Evolutionary conservation across 768 basidiomycete genomes (phyloP).

Genomic region (Kwoniella pini): DNA sequence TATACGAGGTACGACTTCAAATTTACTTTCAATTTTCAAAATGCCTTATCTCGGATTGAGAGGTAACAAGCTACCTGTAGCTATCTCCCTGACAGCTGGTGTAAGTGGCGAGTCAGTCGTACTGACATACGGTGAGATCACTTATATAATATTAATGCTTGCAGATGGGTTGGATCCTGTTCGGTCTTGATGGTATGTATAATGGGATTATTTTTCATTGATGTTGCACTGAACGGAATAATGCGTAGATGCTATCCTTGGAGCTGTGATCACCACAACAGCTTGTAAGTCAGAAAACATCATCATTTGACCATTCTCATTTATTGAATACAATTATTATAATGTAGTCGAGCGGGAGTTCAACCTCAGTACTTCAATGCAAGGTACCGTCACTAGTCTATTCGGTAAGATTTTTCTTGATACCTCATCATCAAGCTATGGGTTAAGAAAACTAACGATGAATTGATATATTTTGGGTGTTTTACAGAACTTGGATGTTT

Average conservation of each 20-base stretch:
- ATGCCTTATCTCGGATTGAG: slow-evolving; percentile 23
- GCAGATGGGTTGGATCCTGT: slow-evolving; percentile 17
- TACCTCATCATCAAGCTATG: no score
- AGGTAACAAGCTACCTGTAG: slow-evolving; percentile 21
- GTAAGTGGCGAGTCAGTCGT: no score
- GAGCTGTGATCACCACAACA: slow-evolving; percentile 11
- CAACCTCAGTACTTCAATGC: slow-evolving; percentile 14
- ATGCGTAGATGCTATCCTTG: slow-evolving; percentile 9
- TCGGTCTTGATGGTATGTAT: slow-evolving; percentile 10
- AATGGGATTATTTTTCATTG: background rate
- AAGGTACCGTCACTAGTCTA: slow-evolving; percentile 14
- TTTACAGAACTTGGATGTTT: slow-evolving; percentile 21
- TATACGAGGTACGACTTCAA: no score
- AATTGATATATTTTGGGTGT: background rate
- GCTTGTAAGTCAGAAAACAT: slow-evolving; percentile 4
- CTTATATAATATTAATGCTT: background rate
- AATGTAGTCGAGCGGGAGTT: slow-evolving; percentile 7
- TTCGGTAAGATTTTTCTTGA: slow-evolving; percentile 12
- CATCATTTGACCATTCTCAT: background rate
- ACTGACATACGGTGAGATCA: no score
- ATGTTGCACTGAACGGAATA: no score
- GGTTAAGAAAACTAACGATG: no score
- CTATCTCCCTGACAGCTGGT: slow-evolving; percentile 21
- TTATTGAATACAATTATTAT: background rate
- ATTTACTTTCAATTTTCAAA: background rate